Conservation (phyloP, 768 basidiomycete species). For the Hericium coralloides region DNA sequence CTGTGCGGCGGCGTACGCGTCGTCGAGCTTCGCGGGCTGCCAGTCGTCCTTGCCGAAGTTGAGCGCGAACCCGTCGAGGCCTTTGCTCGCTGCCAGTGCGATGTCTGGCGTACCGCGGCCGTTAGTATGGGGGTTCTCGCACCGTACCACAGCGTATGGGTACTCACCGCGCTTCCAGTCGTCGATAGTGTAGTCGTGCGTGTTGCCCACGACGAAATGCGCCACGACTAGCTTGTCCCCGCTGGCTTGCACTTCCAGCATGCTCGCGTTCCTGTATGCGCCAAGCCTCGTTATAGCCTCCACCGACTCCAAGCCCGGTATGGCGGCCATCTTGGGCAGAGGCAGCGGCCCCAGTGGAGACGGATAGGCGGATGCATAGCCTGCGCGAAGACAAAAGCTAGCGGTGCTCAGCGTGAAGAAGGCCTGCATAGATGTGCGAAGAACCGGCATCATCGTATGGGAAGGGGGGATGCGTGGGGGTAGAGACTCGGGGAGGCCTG, state of each 20-base stretch:
- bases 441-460: no score
- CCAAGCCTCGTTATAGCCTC: no score
- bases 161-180: slow-evolving; percentile 31
- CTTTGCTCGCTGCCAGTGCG: slow-evolving; percentile 36
- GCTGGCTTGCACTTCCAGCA: background rate
- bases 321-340: no score
- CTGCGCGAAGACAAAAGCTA: no score
- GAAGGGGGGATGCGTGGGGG: no score
- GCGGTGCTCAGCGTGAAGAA: no score
- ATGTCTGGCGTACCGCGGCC: background rate
- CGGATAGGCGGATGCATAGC: no score
- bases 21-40: slow-evolving; percentile 51
- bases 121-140: background rate
- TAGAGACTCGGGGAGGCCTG: no score
- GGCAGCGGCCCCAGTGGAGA: no score
- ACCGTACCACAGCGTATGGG: background rate
- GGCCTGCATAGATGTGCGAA: no score
- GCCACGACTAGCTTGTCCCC: slow-evolving; percentile 18
- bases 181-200: slow-evolving; percentile 44
- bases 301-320: no score
- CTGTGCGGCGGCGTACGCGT: slow-evolving; percentile 41
- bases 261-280: background rate
- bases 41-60: slow-evolving; percentile 60
- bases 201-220: slow-evolving; percentile 46
- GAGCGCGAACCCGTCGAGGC: slow-evolving; percentile 64